These are phyloP conservation scores for Talaromyces adpressus DNA, from an alignment of 495 filamentous ascomycete species.

Conservation along the genomic window DNA sequence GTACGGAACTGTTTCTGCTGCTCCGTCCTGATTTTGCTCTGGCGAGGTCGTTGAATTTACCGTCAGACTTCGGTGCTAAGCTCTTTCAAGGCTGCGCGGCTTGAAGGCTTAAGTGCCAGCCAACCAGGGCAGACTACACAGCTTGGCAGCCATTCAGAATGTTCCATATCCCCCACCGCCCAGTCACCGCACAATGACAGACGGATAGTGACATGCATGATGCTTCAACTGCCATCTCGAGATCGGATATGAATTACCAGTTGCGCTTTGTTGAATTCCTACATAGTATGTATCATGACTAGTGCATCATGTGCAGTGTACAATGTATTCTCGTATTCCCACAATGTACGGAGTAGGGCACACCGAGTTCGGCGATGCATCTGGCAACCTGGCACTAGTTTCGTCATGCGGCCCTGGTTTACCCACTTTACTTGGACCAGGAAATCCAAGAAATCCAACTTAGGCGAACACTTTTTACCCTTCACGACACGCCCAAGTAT, in stretches of 20 bases:
- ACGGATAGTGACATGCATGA: background rate
- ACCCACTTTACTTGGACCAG: background rate
- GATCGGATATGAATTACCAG: background rate
- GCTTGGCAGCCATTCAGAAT: background rate
- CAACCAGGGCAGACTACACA: background rate
- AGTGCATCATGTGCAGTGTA: no score
- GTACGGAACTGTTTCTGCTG: background rate
- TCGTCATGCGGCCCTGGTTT: background rate
- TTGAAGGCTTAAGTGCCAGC: background rate
- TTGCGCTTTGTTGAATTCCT: background rate
- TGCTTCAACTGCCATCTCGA: background rate
- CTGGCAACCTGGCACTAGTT: background rate
- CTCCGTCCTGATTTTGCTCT: background rate
- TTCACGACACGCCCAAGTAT: no score
- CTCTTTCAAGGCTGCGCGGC: background rate
- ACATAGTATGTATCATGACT: no score
- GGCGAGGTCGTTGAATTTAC: background rate
- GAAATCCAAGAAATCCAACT: background rate
- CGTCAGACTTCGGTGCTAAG: background rate
- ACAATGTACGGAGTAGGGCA: no score
- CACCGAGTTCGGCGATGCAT: background rate
- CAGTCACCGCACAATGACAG: background rate
- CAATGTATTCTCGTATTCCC: no score
- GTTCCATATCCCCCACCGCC: background rate
- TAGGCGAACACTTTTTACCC: no score